Evolutionary conservation across 2,329 filamentous ascomycete genomes (phyloP).

Genomic region (Claviceps capensis): DNA sequence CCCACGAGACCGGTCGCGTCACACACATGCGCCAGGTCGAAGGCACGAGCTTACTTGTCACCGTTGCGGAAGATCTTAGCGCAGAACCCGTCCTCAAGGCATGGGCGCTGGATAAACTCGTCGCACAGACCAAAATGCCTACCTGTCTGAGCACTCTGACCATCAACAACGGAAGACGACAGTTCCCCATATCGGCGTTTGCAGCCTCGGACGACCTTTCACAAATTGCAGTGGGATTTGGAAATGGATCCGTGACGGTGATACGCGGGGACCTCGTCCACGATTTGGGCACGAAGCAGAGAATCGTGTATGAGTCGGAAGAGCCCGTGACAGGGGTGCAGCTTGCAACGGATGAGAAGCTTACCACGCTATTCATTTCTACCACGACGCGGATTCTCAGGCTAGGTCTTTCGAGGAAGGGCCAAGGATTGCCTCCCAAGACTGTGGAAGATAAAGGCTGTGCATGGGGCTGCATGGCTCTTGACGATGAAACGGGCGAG

Average conservation of each 20-base stretch:
- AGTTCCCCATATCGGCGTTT: conserved; percentile 90
- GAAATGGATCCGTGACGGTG: conserved; percentile 85
- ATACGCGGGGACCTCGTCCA: conserved; percentile 90
- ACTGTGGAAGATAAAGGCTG: conserved; percentile 84
- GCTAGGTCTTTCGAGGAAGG: conserved; percentile 72
- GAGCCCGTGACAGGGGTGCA: conserved; percentile 91
- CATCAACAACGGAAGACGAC: conserved; percentile 81
- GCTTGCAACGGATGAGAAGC: conserved; percentile 45
- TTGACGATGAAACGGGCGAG: conserved; percentile 66
- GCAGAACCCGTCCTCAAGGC: conserved; percentile 85
- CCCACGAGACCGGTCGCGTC: conserved; percentile 66
- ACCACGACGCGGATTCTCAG: conserved; percentile 82
- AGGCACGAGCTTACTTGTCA: conserved; percentile 74
- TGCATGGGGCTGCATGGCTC: conserved; percentile 86
- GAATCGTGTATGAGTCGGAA: conserved; percentile 91
- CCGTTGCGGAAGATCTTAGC: conserved; percentile 74
- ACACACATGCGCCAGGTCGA: conserved; percentile 88
- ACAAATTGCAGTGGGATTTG: conserved; percentile 90
- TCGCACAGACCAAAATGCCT: conserved; percentile 85
- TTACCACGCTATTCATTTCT: conserved; percentile 77
- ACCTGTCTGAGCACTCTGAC: conserved; percentile 75
- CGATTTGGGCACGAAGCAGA: conserved; percentile 84
- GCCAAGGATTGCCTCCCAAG: conserved; percentile 77
- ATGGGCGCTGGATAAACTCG: conserved; percentile 89
- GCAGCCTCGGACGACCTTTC: conserved; percentile 76